Evolutionary conservation across 108 stramenopile species (phyloP).

Genomic region (Bacterosira constricta): DNA sequence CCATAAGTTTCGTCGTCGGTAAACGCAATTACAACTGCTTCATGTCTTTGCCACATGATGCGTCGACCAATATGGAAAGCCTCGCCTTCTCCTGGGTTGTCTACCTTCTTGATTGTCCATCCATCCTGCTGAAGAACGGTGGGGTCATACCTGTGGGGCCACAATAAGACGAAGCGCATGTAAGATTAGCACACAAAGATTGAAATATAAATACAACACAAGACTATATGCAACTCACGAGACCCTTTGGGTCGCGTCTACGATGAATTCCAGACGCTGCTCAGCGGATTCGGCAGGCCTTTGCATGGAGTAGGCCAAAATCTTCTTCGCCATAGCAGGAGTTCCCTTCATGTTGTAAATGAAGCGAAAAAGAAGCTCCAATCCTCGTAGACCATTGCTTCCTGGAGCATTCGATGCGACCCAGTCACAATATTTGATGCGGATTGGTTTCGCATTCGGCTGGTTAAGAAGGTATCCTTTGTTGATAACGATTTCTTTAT

Average conservation of each 20-base stretch:
- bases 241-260: slow-evolving; percentile 55
- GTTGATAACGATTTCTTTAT: slow-evolving; percentile 72
- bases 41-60: slow-evolving; percentile 70
- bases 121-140: slow-evolving; percentile 80
- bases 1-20: slow-evolving; percentile 78
- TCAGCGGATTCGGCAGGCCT: slow-evolving; percentile 30
- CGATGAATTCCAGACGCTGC: slow-evolving; percentile 40
- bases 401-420: slow-evolving; percentile 46
- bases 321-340: slow-evolving; percentile 64
- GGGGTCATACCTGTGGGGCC: no score
- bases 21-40: slow-evolving; percentile 84
- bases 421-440: slow-evolving; percentile 53
- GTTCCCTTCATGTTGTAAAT: slow-evolving; percentile 70
- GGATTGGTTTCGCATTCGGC: slow-evolving; percentile 28
- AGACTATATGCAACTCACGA: no score
- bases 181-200: no score
- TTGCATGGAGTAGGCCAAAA: slow-evolving; percentile 56
- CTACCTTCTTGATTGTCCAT: slow-evolving; percentile 73
- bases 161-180: no score
- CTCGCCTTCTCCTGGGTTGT: slow-evolving; percentile 69
- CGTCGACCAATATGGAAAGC: slow-evolving; percentile 64
- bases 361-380: slow-evolving; percentile 64
- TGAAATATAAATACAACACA: no score
- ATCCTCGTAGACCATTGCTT: slow-evolving; percentile 42
- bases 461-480: slow-evolving; percentile 39